Percentiles rank a stretch among this genome's conserved stretches.
Conservation (phyloP, 768 basidiomycete species). For the Lactifluus volemus region DNA sequence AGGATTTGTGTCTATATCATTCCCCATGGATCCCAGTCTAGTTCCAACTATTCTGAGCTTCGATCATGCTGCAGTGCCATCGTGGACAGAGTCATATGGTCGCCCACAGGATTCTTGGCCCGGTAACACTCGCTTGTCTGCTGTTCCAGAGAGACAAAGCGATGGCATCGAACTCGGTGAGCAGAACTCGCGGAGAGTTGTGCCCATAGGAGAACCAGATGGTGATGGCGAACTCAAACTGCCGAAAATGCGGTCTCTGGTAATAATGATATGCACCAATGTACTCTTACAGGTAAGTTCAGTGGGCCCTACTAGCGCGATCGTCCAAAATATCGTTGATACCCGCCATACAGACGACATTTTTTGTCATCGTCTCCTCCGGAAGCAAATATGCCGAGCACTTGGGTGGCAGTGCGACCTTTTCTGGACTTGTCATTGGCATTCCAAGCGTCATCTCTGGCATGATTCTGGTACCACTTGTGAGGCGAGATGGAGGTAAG, state of each 20-base stretch:
- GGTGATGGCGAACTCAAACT: constrained; percentile 37
- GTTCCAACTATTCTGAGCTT: constrained; percentile 7
- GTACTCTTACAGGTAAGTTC: constrained; percentile 36
- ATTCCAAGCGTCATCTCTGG: constrained; percentile 59
- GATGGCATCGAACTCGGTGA: background rate
- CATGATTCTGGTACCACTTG: constrained; percentile 46
- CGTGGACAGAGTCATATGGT: background rate
- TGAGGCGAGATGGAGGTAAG: constrained; percentile 47
- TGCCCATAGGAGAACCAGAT: background rate
- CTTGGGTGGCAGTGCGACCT: constrained; percentile 59
- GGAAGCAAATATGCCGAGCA: constrained; percentile 53
- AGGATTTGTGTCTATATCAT: background rate
- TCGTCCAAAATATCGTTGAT: background rate
- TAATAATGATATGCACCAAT: constrained; percentile 38
- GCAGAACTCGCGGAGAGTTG: background rate
- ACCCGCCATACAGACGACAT: constrained; percentile 39
- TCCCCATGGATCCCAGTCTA: background rate
- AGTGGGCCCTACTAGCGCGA: background rate
- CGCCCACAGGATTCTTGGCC: background rate
- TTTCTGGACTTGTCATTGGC: constrained; percentile 60
- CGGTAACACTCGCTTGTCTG: background rate
- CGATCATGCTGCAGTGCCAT: background rate
- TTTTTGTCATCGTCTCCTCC: constrained; percentile 64
- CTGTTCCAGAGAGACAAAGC: background rate
- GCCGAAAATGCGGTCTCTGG: constrained; percentile 38